These are phyloP conservation scores for Phytophthora citricola DNA, from an alignment of 352 stramenopile species.

Conservation along the genomic window DNA sequence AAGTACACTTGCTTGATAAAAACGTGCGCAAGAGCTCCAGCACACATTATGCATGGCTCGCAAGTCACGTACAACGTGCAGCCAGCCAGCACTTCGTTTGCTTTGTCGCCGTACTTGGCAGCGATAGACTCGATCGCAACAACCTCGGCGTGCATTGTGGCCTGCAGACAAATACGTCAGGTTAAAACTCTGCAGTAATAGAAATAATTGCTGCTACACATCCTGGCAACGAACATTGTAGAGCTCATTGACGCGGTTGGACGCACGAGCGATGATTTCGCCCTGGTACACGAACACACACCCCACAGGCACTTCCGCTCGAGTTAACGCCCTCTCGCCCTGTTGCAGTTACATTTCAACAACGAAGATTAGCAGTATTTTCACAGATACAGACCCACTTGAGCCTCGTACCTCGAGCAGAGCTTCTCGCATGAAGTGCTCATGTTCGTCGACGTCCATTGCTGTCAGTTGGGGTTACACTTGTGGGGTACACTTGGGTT, in stretches of 20 bases:
- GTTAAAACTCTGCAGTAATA: no score
- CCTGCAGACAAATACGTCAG: conserved; percentile 40
- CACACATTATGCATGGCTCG: conserved; percentile 96
- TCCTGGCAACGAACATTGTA: conserved; percentile 61
- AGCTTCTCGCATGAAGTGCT: conserved; percentile 77
- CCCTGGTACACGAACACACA: conserved; percentile 90
- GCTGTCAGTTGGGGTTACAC: conserved; percentile 12
- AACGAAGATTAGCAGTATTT: neutral
- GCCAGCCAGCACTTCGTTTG: conserved; percentile 55
- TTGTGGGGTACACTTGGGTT: conserved; percentile 7
- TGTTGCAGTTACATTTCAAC: conserved; percentile 29
- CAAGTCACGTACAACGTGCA: conserved; percentile 91
- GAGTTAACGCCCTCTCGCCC: conserved; percentile 77
- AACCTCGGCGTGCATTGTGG: conserved; percentile 92
- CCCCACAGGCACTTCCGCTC: conserved; percentile 91
- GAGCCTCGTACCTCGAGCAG: conserved; percentile 58
- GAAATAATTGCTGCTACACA: neutral
- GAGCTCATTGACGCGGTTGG: conserved; percentile 90
- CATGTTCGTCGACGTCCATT: conserved; percentile 44
- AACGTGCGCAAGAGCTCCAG: conserved; percentile 82
- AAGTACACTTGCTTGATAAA: conserved; percentile 85
- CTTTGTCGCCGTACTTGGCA: conserved; percentile 43
- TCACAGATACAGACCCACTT: neutral
- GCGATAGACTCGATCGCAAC: conserved; percentile 90
- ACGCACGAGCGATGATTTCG: conserved; percentile 79